Conservation (phyloP, 2,329 filamentous ascomycete species). For the Ceratocystiopsis brevicomis region DNA sequence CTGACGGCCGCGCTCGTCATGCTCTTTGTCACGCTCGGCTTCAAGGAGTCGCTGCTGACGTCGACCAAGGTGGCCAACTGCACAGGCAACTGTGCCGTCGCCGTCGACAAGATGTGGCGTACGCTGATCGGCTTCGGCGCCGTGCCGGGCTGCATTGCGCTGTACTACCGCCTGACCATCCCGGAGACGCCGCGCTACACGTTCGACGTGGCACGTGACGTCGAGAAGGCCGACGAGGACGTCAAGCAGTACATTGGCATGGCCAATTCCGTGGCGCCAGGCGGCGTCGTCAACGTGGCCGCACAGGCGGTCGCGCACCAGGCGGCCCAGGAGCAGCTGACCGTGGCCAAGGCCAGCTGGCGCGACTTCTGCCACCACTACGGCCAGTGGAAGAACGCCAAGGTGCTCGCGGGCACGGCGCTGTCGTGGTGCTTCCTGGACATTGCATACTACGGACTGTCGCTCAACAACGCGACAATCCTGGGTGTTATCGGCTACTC, state of each 20-base stretch:
- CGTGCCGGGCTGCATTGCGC: slow-evolving; percentile 59
- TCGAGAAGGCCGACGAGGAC: slow-evolving; percentile 55
- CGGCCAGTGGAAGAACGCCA: slow-evolving; percentile 48
- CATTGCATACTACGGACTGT: slow-evolving; percentile 46
- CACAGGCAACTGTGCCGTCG: slow-evolving; percentile 41
- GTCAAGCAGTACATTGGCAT: slow-evolving; percentile 56
- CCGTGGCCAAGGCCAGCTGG: slow-evolving; percentile 52
- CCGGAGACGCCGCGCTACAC: slow-evolving; percentile 80
- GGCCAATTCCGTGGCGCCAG: slow-evolving; percentile 30
- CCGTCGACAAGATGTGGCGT: slow-evolving; percentile 79
- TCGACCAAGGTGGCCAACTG: slow-evolving; percentile 36
- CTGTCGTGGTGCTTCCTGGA: slow-evolving; percentile 67
- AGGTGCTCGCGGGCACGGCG: slow-evolving; percentile 44
- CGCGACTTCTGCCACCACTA: slow-evolving; percentile 55
- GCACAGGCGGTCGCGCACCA: slow-evolving; percentile 38
- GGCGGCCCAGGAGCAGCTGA: slow-evolving; percentile 33
- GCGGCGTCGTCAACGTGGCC: slow-evolving; percentile 46
- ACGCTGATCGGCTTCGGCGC: slow-evolving; percentile 64
- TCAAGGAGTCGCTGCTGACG: slow-evolving; percentile 41
- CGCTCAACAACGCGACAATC: slow-evolving; percentile 59
- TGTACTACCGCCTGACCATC: slow-evolving; percentile 65
- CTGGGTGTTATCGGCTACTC: slow-evolving; percentile 54
- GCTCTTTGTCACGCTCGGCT: slow-evolving; percentile 54
- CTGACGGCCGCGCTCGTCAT: slow-evolving; percentile 57
- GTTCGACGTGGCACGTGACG: slow-evolving; percentile 59